phyloP scores from a whole-genome alignment of 2,329 filamentous ascomycete species.

The Penicillium sp. region DNA sequence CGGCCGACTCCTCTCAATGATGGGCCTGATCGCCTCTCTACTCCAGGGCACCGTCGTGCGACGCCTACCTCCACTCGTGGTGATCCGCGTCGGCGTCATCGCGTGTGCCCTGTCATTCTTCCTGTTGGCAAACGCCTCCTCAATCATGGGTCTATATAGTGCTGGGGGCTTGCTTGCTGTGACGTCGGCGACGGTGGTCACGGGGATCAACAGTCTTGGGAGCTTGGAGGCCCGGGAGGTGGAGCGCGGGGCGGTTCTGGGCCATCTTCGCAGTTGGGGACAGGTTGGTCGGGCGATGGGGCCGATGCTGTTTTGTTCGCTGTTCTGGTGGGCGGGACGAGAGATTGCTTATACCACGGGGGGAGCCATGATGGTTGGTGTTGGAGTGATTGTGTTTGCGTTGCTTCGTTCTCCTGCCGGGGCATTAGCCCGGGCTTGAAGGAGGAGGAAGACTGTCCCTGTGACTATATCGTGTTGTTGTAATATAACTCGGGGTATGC shows the following conservation, averaged over 20 bases:
- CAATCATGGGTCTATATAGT: background rate
- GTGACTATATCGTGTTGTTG: background rate
- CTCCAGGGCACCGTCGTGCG: background rate
- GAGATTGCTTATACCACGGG: background rate
- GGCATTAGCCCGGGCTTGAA: background rate
- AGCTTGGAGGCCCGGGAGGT: background rate
- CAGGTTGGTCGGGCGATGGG: conserved; percentile 1
- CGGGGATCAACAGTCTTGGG: background rate
- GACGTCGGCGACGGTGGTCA: conserved; percentile 1
- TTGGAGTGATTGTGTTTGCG: background rate
- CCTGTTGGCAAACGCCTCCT: background rate
- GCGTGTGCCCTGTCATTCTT: background rate
- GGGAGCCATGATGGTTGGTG: background rate
- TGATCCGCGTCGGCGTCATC: background rate
- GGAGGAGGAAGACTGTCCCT: background rate
- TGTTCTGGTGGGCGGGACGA: background rate
- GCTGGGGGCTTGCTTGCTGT: background rate
- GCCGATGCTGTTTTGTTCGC: background rate
- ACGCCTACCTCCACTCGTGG: background rate
- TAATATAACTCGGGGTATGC: background rate
- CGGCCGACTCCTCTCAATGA: background rate
- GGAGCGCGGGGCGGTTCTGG: background rate
- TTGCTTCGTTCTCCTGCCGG: background rate
- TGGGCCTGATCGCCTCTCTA: background rate
- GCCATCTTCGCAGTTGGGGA: background rate